Evolutionary conservation across 768 basidiomycete genomes (phyloP), one percentile per base, ranked within the genome.

Genomic region (Chlorophyllum brunneum): DNA sequence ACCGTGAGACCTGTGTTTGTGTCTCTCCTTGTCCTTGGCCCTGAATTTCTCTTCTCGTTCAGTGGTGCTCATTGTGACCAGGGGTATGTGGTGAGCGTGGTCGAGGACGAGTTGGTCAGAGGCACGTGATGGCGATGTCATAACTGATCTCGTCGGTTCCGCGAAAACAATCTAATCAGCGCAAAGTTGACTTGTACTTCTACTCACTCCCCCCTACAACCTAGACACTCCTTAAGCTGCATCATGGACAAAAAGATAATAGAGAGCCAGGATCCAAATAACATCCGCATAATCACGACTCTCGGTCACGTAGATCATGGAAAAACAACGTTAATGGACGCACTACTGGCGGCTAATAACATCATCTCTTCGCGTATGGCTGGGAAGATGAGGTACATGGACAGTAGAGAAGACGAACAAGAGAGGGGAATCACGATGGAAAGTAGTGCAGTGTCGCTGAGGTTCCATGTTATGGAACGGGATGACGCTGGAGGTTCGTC

Each of bases 341-440:
- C 88, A 13, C 80, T 99, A 6, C 82, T 99, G 30, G 95, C 95
- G 1, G 93, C 95, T 18, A 98, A 98, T 72, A 95, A 92, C 63
- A 98, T 99, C 64, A 98, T 99, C 61, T 98, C 95, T 0, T 70
- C 85, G 8, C 74, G 90, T 48, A 89, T 98, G 85, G 95, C 94
- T 2, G 97, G 97, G 8, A 98, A 97, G 66, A 85, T 98, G 68
- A 78, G 97, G 48, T 99, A 95, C 66, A 74, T 98, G 48, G 97
- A 99, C 65, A 92, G 88, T 54, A 78, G 97, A 58, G 94, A 98
- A 65, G 97, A 98, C 61, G 97, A 99, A 63, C 95, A 98, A 61
- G 87, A 98, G 69, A 75, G 97, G 44, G 97, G 97, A 2, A 99
- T 99, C 55, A 98, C 97, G 0, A 98, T 99, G 97, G 95, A 99